phyloP scores from a whole-genome alignment of 108 stramenopile genomes.

The Discostella pseudostelligera region DNA sequence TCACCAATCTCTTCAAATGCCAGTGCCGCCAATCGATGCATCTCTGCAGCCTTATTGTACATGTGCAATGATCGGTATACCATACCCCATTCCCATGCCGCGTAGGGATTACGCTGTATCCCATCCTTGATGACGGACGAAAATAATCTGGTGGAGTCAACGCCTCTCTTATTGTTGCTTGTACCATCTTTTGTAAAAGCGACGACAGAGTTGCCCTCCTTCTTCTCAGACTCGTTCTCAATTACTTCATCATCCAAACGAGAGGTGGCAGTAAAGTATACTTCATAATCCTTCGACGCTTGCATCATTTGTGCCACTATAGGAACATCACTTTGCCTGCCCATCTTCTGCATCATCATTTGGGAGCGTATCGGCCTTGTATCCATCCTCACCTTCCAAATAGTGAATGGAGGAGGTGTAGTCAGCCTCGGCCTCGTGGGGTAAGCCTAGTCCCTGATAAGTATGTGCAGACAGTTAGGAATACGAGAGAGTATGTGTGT shows the following conservation, averaged over 20 bases:
- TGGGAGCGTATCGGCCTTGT: background rate
- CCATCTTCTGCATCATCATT: constrained; percentile 26
- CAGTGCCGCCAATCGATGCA: constrained; percentile 52
- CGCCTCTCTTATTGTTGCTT: background rate
- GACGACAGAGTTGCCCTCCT: too few relatives aligned
- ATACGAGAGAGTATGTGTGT: too few relatives aligned
- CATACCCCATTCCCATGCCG: constrained; percentile 85
- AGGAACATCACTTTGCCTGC: constrained; percentile 62
- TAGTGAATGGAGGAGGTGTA: too few relatives aligned
- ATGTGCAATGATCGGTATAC: constrained; percentile 45
- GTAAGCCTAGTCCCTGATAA: too few relatives aligned
- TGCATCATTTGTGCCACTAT: constrained; percentile 43
- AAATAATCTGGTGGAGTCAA: background rate
- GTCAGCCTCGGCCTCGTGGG: too few relatives aligned
- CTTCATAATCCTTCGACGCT: constrained; percentile 61
- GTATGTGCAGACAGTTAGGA: constrained; percentile 1
- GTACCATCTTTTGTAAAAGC: background rate
- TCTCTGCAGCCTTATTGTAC: constrained; percentile 44
- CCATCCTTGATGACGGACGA: constrained; percentile 48
- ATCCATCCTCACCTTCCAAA: too few relatives aligned
- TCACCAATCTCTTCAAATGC: constrained; percentile 76
- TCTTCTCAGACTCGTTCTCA: too few relatives aligned
- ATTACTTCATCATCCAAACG: constrained; percentile 62
- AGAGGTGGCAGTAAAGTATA: constrained; percentile 42
- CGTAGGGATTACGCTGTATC: constrained; percentile 72